These are phyloP conservation scores for Cryptococcus jaspeensis DNA, from an alignment of 1,284 basidiomycete genomes.

Conservation along the genomic window DNA sequence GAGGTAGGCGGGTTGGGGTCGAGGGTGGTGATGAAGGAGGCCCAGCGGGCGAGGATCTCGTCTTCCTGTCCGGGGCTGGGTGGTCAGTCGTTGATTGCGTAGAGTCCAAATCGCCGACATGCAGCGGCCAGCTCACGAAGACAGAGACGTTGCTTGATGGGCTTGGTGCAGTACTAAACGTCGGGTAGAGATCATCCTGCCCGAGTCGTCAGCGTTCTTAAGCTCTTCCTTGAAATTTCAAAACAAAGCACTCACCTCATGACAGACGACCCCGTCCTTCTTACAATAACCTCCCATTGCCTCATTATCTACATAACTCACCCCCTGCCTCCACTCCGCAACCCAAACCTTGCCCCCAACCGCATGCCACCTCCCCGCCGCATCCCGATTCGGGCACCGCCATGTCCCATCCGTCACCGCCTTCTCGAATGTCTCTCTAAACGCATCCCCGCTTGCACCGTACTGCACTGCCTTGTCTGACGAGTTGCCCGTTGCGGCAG, in stretches of 20 bases:
- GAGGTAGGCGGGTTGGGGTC: conserved; percentile 23
- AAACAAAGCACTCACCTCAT: conserved; percentile 35
- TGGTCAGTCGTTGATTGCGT: no score
- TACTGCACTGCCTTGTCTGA: conserved; percentile 7
- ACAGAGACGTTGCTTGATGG: conserved; percentile 1
- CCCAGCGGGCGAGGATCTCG: conserved; percentile 29
- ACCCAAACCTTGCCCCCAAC: conserved; percentile 67
- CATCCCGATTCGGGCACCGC: conserved; percentile 65
- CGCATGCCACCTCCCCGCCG: conserved; percentile 64
- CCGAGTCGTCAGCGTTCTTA: not conserved
- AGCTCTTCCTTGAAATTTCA: no score
- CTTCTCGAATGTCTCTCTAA: conserved; percentile 59
- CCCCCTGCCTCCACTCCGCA: conserved; percentile 65
- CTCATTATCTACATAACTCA: conserved; percentile 64
- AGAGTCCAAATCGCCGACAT: no score
- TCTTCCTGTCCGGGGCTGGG: conserved; percentile 15
- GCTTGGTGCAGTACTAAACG: conserved; percentile 28
- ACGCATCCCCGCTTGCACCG: conserved; percentile 40
- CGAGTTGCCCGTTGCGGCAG: conserved; percentile 12
- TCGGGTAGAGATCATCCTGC: conserved; percentile 46
- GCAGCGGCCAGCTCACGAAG: conserved; percentile 23
- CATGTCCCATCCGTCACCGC: conserved; percentile 62
- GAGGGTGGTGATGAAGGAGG: conserved; percentile 35
- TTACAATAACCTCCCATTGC: conserved; percentile 19
- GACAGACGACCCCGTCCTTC: conserved; percentile 35